Evolutionary conservation across 2,329 filamentous ascomycete genomes (phyloP).

Genomic region (Aspergillus fumigatus): DNA sequence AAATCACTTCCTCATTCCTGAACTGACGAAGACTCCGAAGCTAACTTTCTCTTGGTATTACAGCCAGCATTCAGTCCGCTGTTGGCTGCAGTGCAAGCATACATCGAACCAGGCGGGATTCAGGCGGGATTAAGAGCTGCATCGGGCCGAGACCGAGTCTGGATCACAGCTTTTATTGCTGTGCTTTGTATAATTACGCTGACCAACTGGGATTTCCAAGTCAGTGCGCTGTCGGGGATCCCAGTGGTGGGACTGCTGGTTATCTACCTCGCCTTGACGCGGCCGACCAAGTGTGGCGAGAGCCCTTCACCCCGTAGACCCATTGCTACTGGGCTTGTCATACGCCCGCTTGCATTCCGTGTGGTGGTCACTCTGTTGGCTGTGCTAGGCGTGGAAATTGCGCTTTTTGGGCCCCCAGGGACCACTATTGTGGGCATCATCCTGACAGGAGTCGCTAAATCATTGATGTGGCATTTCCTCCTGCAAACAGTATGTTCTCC

Average conservation of each 20-base stretch:
- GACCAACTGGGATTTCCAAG: slow-evolving; percentile 22
- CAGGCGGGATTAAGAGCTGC: background rate
- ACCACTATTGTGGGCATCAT: background rate
- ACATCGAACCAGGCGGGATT: slow-evolving; percentile 11
- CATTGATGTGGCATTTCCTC: slow-evolving; percentile 2
- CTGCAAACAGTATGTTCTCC: slow-evolving; percentile 2
- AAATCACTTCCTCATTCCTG: background rate
- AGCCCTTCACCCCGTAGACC: background rate
- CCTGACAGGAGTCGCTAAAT: background rate
- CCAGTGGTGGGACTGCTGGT: slow-evolving; percentile 26
- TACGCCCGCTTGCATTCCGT: slow-evolving; percentile 1
- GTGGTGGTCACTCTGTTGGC: background rate
- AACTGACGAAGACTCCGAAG: background rate
- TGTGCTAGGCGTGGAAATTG: background rate
- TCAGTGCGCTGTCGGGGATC: slow-evolving; percentile 22
- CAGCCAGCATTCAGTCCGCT: slow-evolving; percentile 32
- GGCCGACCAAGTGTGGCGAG: slow-evolving; percentile 1
- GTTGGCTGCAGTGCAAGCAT: slow-evolving; percentile 21
- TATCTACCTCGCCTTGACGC: slow-evolving; percentile 22
- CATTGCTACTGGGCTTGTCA: slow-evolving; percentile 1
- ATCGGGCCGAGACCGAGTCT: background rate
- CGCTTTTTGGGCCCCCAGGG: background rate
- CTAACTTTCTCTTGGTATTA: background rate
- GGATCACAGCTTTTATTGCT: slow-evolving; percentile 20
- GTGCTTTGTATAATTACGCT: slow-evolving; percentile 21